These are phyloP conservation scores for Platanthera guangdongensis DNA, from an alignment of 106 monocot species.

Conservation along the genomic window DNA sequence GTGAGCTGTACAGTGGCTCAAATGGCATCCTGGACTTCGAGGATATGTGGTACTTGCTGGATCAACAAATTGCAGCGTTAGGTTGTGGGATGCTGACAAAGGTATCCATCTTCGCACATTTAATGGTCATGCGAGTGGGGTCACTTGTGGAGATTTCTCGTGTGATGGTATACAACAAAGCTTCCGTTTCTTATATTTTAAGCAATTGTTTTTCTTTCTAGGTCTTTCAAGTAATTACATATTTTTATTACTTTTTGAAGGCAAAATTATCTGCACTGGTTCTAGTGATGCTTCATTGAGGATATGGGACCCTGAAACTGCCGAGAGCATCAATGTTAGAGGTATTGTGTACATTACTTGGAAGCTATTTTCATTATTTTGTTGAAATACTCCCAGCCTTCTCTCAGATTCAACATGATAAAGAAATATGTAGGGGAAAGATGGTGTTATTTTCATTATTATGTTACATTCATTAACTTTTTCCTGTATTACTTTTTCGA, in stretches of 20 bases:
- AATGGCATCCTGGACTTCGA: constrained; percentile 66
- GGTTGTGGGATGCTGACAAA: constrained; percentile 96
- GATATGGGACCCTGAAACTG: constrained; percentile 87
- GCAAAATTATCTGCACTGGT: constrained; percentile 84
- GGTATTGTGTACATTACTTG: constrained; percentile 27
- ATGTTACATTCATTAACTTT: too few relatives aligned
- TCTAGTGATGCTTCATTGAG: constrained; percentile 86
- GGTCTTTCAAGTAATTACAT: background rate
- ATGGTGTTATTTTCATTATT: too few relatives aligned
- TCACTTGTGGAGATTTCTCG: constrained; percentile 96
- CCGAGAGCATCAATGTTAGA: constrained; percentile 51
- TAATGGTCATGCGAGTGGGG: constrained; percentile 70
- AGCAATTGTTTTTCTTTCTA: background rate
- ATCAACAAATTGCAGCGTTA: constrained; percentile 65
- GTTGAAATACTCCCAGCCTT: too few relatives aligned
- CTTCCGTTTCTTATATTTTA: background rate
- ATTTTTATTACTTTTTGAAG: constrained; percentile 27
- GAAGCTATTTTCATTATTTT: too few relatives aligned
- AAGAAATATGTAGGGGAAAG: too few relatives aligned
- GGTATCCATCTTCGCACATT: constrained; percentile 48
- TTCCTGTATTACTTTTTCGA: too few relatives aligned
- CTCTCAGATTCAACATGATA: too few relatives aligned
- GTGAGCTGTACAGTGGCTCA: constrained; percentile 62
- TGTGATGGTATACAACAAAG: constrained; percentile 64
- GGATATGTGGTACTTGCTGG: constrained; percentile 78